Base-by-base conservation (phyloP, 192 early-diverging fungal species). In the Phycomyces nitens region DNA sequence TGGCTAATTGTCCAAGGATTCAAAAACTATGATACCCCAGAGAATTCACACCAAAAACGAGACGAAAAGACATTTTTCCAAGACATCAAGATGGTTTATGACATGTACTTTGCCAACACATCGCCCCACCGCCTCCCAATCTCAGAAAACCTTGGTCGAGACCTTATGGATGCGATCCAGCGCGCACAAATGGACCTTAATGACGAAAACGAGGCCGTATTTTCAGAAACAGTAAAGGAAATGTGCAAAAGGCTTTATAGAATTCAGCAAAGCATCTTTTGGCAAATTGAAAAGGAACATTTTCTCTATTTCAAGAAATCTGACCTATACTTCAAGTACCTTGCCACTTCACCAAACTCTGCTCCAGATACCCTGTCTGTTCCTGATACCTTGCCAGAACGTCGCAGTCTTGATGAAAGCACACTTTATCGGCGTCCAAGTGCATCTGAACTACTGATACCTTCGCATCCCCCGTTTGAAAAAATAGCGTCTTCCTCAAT, bases 1-100 rank as follows among this genome's bases (percentile, higher is more conserved):
- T 92, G 90, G 89, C 64, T 91, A 24, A 78, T 86, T 55, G 80
- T 91, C 15, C 86, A 91, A 64, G 83, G 86, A 22, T 76, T 86
- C 24, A 72, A 82, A 47, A 47, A 56, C 59, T 42, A 42, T 40
- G 64, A 60, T 20, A 52, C 62, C 21, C 14, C 34, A 2, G 52
- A 66, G 21, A 34, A 34, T 34, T 34, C 54, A 29, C 15, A 62
- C 38, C 53, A 53, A 14, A 47, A 47, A 11, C 41, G 74, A 66
- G 53, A 70, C 24, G 55, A 53, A 10, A 65, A 74, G 22, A 79
- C 78, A 5, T 64, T 80, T 50, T 67, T 76, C 22, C 72, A 79
- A 15, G 80, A 82, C 58, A 75, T 79, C 11, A 56, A 74, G n/a
- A 80, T 77, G 75, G 75, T 82, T 0, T 75, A 77, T 26, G 80